A percentile compares a stretch with the other conserved stretches of the same genome.
These are phyloP conservation scores for Colletotrichum liaoningense DNA, from an alignment of 2,329 filamentous ascomycete genomes.

Conservation along the genomic window DNA sequence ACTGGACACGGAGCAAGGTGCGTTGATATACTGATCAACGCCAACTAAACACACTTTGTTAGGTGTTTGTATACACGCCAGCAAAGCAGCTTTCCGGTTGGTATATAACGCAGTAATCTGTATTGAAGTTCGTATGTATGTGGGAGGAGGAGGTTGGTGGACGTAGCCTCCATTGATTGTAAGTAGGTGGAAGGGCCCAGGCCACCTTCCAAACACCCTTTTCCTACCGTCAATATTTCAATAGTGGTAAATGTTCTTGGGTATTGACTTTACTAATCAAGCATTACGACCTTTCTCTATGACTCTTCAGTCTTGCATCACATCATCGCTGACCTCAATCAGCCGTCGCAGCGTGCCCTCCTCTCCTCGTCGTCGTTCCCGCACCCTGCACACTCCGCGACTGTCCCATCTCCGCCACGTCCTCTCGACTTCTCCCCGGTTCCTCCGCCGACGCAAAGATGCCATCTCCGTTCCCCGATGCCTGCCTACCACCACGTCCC, in stretches of 20 bases:
- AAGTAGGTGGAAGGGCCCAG: no score
- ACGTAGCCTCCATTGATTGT: no score
- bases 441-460: conserved; percentile 42
- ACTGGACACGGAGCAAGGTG: not conserved
- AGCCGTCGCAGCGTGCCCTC: not conserved
- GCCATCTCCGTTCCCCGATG: conserved; percentile 37
- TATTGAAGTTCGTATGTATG: no score
- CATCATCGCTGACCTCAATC: not conserved
- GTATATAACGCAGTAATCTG: no score
- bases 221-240: no score
- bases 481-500: conserved; percentile 19
- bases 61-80: no score
- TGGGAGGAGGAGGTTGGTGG: no score
- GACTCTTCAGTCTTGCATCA: not conserved
- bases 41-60: not conserved
- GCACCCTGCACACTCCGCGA: not conserved
- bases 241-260: no score
- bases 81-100: no score
- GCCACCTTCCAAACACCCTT: no score
- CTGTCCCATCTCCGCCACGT: conserved; percentile 47
- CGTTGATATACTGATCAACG: not conserved
- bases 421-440: conserved; percentile 47
- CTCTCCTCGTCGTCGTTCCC: not conserved
- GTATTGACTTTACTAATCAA: not conserved
- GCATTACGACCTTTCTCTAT: not conserved